Base-by-base conservation (phyloP, 805 yeast species). In the Ogataea minuta region DNA sequence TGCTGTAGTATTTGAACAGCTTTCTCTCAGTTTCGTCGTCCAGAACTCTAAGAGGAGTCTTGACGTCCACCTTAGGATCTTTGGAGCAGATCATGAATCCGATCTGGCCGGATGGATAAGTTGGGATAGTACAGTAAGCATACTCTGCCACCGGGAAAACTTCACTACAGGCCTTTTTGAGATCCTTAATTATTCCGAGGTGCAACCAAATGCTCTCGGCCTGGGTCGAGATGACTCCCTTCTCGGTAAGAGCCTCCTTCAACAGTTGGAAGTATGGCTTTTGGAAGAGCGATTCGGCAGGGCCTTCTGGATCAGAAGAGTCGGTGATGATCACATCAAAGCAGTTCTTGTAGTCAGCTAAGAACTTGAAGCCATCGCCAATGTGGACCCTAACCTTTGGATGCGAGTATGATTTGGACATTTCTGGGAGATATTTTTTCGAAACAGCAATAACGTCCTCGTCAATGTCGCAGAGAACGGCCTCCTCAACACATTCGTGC, bases 281-380 rank as follows among this genome's bases (percentile, higher is more conserved):
- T 70, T 90, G 95, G 79, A 93, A 93, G 36, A 91, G 75, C 25
- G 87, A 74, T 65, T 83, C 96, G 35, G 98, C 98, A 23, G 99
- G 98, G 41, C 98, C 99, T 66, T 91, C 98, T 34, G 98, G 98
- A 66, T 91, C 98, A 23, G 96, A 87, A 21, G 97, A 89, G 64
- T 91, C 99, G 36, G 98, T 91, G 64, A 91, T 84, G 65, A 91
- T 91, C 33, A 90, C 97, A 62, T 91, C 99, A 56, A 86, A 91
- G 41, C 86, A 77, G 70, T 86, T 84, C 36, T 81, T 79, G 72
- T 84, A 77, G 56, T 84, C 85, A 45, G 82, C 81, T 62, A 91
- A 76, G 68, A 86, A 91, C 72, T 91, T 89, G 76, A 91, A 91
- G n/a, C 99, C 99, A 63, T 91, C 99, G 50, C 95, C 96, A 58